Conservation (phyloP, 129 eudicot species). For the Flaveria trinervia region DNA sequence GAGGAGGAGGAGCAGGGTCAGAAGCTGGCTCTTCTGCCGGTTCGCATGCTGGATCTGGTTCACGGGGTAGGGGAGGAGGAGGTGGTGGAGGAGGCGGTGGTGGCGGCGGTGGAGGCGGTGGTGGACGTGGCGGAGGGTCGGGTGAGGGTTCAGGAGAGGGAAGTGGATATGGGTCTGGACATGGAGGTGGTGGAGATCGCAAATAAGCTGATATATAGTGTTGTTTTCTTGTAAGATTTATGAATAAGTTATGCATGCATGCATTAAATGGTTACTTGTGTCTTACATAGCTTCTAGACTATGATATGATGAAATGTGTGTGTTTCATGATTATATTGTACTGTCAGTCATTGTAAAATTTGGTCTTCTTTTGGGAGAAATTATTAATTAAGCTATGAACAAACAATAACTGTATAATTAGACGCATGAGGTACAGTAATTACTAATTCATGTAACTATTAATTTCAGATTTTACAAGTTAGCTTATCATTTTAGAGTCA, state of each 20-base stretch:
- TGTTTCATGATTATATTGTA: not conserved
- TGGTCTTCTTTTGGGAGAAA: not conserved
- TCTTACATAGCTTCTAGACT: not conserved
- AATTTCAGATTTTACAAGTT: too few relatives aligned
- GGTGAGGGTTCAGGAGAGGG: slow-evolving; percentile 53
- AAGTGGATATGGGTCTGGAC: slow-evolving; percentile 70
- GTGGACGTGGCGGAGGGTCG: slow-evolving; percentile 37
- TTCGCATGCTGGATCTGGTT: slow-evolving; percentile 55
- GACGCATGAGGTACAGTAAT: too few relatives aligned
- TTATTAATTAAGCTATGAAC: not conserved
- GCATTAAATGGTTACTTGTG: slow-evolving; percentile 6
- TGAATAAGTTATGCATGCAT: slow-evolving; percentile 23
- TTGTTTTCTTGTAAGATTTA: not conserved
- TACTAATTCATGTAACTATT: too few relatives aligned
- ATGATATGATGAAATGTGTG: not conserved
- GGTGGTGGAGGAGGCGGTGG: slow-evolving; percentile 5
- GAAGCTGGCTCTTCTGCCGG: slow-evolving; percentile 68
- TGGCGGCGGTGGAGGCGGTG: slow-evolving; percentile 16
- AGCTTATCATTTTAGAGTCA: too few relatives aligned
- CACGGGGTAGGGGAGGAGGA: slow-evolving; percentile 32
- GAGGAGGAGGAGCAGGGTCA: slow-evolving; percentile 48
- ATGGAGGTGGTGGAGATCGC: slow-evolving; percentile 58
- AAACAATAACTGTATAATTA: not conserved
- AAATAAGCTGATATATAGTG: slow-evolving; percentile 2
- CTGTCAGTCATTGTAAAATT: not conserved